These are phyloP conservation scores for Saururus chinensis DNA, from an alignment of 164 flowering plant genomes.

Conservation along the genomic window DNA sequence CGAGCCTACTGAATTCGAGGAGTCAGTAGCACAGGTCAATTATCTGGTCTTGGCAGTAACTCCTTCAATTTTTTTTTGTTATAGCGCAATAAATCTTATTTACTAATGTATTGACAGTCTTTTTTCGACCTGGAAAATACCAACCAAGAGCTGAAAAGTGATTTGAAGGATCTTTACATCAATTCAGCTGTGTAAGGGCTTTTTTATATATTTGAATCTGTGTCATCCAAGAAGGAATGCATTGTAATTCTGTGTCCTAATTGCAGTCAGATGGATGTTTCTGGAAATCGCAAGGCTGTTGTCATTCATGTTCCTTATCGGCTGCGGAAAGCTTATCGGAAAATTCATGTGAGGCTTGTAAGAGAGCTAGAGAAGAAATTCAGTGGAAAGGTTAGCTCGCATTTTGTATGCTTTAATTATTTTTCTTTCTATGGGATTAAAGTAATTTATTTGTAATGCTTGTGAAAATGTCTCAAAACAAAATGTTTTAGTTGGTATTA, in stretches of 20 bases:
- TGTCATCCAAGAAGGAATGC: background rate
- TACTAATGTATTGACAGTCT: constrained; percentile 29
- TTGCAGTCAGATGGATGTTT: constrained; percentile 77
- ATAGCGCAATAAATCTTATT: background rate
- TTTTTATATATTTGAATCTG: background rate
- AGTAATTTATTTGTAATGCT: background rate
- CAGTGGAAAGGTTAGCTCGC: constrained; percentile 69
- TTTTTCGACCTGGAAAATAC: constrained; percentile 65
- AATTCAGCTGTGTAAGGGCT: constrained; percentile 57
- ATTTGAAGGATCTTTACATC: constrained; percentile 67
- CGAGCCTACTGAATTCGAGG: constrained; percentile 58
- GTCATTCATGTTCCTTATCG: constrained; percentile 80
- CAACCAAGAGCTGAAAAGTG: constrained; percentile 58
- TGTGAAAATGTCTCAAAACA: background rate
- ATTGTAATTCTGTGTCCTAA: background rate
- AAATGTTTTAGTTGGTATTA: too few relatives aligned
- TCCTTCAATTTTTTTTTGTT: background rate
- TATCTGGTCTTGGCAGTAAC: background rate
- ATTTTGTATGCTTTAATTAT: background rate
- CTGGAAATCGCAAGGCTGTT: constrained; percentile 68
- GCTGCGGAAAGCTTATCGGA: constrained; percentile 70
- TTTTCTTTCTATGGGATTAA: background rate
- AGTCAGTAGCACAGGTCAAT: constrained; percentile 64
- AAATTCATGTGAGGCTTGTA: constrained; percentile 76
- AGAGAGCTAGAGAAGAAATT: constrained; percentile 93